Base-by-base conservation (phyloP, 129 eudicot species). In the Saussurea involucrata region DNA sequence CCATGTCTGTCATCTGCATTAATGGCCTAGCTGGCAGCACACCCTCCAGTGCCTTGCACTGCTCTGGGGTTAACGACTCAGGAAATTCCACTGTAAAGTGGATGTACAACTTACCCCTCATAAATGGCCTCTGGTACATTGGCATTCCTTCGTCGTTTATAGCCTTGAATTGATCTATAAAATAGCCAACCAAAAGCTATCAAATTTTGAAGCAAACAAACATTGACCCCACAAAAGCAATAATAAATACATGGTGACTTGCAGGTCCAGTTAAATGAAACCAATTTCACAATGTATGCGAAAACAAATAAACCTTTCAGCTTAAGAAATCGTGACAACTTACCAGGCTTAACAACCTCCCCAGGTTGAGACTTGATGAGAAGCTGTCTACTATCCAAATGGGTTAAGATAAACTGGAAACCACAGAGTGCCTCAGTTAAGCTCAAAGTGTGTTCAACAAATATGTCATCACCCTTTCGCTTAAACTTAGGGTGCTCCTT, bases 71-170 rank as follows among this genome's bases (percentile, higher is more conserved):
- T 42, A 89, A 44, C 0, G 92, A 85, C 0, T 92, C 97, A 0
- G 97, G 97, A 77, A 89, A 92, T 1, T 92, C 95, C 4, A 92
- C 92, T 0, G 73, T 87, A 80, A 89, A 92, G 55, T 92, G 97
- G 13, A 92, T 80, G 32, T 92, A 92, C 63, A 92, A 71, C 72
- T 82, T 89, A 15, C 97, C 97, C 82, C 72, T 89, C 92, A 92
- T 89, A 77, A 92, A 92, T 1, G 92, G 88, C 80, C 92, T 85
- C 75, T 81, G 82, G 44, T 92, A 89, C 83, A 92, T 75, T 0
- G 95, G 97, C 97, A 92, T 92, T 11, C 97, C 97, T 73, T 92
- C 97, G 15, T 92, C 97, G 6, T 88, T 89, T 24, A 92, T 84
- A 0, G 90, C 95, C 95, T 92, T 92, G 77, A 71, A 89, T 63